A percentile compares a stretch with the other conserved stretches of the same genome.
Evolutionary conservation across 805 yeast genomes (phyloP).

Genomic region (Starmera pachycereana): DNA sequence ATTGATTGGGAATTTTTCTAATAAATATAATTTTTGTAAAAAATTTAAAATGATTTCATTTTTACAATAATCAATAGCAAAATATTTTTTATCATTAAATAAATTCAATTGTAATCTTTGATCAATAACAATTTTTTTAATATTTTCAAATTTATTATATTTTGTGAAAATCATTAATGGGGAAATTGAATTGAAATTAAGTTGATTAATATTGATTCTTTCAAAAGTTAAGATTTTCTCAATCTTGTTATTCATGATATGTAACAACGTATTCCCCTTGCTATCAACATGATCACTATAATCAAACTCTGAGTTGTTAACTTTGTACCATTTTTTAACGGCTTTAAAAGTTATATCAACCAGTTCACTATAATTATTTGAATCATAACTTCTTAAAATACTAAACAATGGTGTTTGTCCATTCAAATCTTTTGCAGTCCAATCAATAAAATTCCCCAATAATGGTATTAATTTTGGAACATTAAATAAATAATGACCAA

Average conservation of each 20-base stretch:
- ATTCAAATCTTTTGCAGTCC: slow-evolving; percentile 56
- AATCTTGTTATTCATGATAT: slow-evolving; percentile 49
- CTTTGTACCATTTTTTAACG: slow-evolving; percentile 32
- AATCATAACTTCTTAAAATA: slow-evolving; percentile 73
- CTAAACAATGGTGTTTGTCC: slow-evolving; percentile 75
- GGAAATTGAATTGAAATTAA: slow-evolving; percentile 47
- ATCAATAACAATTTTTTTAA: slow-evolving; percentile 39
- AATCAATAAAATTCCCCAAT: slow-evolving; percentile 53
- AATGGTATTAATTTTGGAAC: slow-evolving; percentile 36
- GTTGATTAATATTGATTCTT: slow-evolving; percentile 42
- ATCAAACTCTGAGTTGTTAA: slow-evolving; percentile 24
- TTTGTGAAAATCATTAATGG: slow-evolving; percentile 67
- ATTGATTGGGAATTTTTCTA: slow-evolving; percentile 8
- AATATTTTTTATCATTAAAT: slow-evolving; percentile 18
- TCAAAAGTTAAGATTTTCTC: slow-evolving; percentile 26
- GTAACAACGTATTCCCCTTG: slow-evolving; percentile 69
- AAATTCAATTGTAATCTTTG: slow-evolving; percentile 35
- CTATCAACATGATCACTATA: slow-evolving; percentile 59
- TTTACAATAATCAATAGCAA: slow-evolving; percentile 38
- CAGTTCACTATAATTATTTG: slow-evolving; percentile 43
- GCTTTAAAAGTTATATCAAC: slow-evolving; percentile 34
- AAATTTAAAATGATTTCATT: slow-evolving; percentile 23
- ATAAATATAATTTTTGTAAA: slow-evolving; percentile 21
- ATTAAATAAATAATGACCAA: slow-evolving; percentile 68
- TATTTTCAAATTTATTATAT: slow-evolving; percentile 55